Evolutionary conservation across 345 rosid genomes (phyloP), one percentile per base, ranked within the genome.

Genomic region (Isatis tinctoria): DNA sequence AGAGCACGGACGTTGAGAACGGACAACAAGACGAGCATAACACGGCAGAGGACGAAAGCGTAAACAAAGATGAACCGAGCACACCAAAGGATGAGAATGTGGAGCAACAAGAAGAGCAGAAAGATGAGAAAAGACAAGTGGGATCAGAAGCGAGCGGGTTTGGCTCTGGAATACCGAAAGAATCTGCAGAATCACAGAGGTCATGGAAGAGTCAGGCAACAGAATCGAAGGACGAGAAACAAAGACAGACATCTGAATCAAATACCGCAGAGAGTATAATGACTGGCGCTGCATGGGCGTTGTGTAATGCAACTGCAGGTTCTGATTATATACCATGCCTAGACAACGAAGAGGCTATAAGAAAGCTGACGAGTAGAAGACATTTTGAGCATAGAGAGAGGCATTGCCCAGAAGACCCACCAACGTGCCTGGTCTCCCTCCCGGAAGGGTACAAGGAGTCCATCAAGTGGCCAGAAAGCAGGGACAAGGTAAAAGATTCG

Each of bases 351-450:
- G 82, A 84, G 82, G 97, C 97, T 6, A 17, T 95, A 28, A 83
- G 1, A 51, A 72, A 85, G 67, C 67, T 95, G 13, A 80, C n/a
- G 2, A 65, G 76, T 17, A 90, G 92, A 35, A 70, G 59, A 60
- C 97, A 95, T 51, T 95, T 84, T 36, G 85, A 92, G 80, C 99
- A 95, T 45, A 78, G 99, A 30, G 99, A 95, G 79, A 85, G 99
- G 69, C 99, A 95, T 81, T 95, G 99, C 56, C 97, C 99, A 6
- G 91, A 85, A 66, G 89, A 87, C 6, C 82, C 77, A 9, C 97
- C 97, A 1, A 84, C 87, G 18, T 95, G 97, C 73, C 78, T 95
- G 20, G 94, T 90, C 63, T 80, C 86, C 1, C 69, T 77, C 43
- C 96, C 99, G 3, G 71, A 83, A 63, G 92, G 92, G 5, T 95